These are phyloP conservation scores for Talaromyces thailandensis DNA, from an alignment of 495 filamentous ascomycete species.

Conservation along the genomic window DNA sequence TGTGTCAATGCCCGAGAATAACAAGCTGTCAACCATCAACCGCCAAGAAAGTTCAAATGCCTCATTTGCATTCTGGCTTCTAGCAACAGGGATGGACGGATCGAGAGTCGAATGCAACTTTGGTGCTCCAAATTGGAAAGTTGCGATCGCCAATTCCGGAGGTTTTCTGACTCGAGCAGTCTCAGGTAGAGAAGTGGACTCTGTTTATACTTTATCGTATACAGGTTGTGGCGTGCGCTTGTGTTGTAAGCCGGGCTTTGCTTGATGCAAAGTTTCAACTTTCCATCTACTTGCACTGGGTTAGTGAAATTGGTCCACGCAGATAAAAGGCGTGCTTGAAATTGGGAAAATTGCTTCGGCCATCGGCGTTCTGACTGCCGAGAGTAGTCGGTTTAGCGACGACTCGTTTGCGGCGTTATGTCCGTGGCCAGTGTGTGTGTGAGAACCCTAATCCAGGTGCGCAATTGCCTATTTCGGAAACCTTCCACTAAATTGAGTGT, in stretches of 20 bases:
- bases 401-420: neutral
- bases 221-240: neutral
- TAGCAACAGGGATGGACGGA: neutral
- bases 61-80: neutral
- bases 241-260: neutral
- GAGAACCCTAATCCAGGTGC: neutral
- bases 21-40: neutral
- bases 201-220: neutral
- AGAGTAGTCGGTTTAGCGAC: neutral
- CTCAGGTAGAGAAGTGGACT: neutral
- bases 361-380: neutral
- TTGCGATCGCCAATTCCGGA: neutral
- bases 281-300: neutral
- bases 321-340: neutral
- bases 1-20: neutral
- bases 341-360: neutral
- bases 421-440: too few relatives aligned
- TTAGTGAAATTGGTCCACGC: too few relatives aligned
- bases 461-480: neutral
- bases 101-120: neutral
- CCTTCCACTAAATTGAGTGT: neutral
- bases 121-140: neutral
- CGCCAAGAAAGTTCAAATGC: neutral
- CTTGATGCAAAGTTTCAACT: neutral
- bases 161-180: neutral